Base-by-base conservation (phyloP, 2,329 filamentous ascomycete genomes). In the Hymenoscyphus linearis region DNA sequence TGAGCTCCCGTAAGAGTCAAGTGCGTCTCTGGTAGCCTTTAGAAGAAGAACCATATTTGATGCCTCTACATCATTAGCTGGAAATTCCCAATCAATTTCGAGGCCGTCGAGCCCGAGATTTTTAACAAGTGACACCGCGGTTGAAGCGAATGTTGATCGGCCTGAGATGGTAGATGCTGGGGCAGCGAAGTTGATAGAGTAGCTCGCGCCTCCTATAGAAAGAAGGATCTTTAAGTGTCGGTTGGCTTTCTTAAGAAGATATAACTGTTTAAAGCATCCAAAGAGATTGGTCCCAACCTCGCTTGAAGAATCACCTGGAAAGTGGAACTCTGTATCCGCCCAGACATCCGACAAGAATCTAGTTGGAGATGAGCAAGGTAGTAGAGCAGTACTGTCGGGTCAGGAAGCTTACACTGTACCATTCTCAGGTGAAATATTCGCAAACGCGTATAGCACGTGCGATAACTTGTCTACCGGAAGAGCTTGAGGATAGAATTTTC, bases 391-490 rank as follows among this genome's bases (percentile, higher is more conserved):
- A 44, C 16, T 37, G 22, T 35, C 13, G 16, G n/a, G 44, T 58
- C 18, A 18, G 44, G 22, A 55, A 54, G 56, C 62, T 64, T 74
- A 88, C 73, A 95, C 91, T 75, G 93, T 89, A 56, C 92, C 91
- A 35, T 82, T 85, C 5, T 92, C 88, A 4, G 85, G 80, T 1
- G 84, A 83, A 64, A 96, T 84, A 73, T 96, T 95, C 72, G 90
- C 92, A 76, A 97, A 97, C 14, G 92, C 80, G 69, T 96, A 96
- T 18, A 96, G 84, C 4, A 96, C 76, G 71, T 97, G 93, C 0
- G 92, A 97, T 44, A 96, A 82, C 57, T 89, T 87, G 62, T 91
- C 82, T 2, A 81, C 84, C 0, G 89, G 89, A 13, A 97, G 82
- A 71, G 96, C 85, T 71, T 93, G 88, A 0, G 91, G 91, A n/a